These are phyloP conservation scores for Pestalotiopsis sp. DNA, from an alignment of 2,329 filamentous ascomycete genomes.

Conservation along the genomic window DNA sequence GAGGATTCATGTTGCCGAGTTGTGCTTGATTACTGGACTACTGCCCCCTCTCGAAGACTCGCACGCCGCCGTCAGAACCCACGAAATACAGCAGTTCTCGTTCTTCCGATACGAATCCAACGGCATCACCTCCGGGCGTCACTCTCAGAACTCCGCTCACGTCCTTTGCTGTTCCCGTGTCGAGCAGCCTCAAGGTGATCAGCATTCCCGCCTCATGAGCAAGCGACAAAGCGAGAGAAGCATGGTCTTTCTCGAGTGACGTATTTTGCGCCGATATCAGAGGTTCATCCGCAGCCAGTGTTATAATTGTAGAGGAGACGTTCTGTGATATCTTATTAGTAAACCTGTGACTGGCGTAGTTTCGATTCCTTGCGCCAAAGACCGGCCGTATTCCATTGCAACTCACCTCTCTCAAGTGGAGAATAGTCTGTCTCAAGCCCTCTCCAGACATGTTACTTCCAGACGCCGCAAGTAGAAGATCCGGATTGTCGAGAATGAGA, in stretches of 20 bases:
- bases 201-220: conserved; percentile 78
- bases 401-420: conserved; percentile 66
- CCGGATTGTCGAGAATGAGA: conserved; percentile 69
- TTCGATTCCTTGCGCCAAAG: not conserved
- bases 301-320: conserved; percentile 68
- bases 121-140: conserved; percentile 55
- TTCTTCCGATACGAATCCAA: conserved; percentile 46
- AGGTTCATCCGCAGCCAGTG: conserved; percentile 73
- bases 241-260: conserved; percentile 70
- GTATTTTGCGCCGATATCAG: conserved; percentile 65
- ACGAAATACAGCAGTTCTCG: conserved; percentile 83
- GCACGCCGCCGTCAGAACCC: conserved; percentile 75
- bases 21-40: conserved; percentile 26
- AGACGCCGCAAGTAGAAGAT: conserved; percentile 64
- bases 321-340: conserved; percentile 41
- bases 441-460: conserved; percentile 46
- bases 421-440: conserved; percentile 57
- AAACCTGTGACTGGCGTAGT: not conserved
- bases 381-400: not conserved
- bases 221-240: conserved; percentile 69
- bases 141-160: conserved; percentile 86
- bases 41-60: conserved; percentile 83
- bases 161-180: conserved; percentile 87
- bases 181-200: conserved; percentile 73
- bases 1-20: not conserved